Percentiles rank a stretch among this genome's conserved stretches.
phyloP scores from a whole-genome alignment of 495 filamentous ascomycete genomes.

The Lichenothelia convexa region DNA sequence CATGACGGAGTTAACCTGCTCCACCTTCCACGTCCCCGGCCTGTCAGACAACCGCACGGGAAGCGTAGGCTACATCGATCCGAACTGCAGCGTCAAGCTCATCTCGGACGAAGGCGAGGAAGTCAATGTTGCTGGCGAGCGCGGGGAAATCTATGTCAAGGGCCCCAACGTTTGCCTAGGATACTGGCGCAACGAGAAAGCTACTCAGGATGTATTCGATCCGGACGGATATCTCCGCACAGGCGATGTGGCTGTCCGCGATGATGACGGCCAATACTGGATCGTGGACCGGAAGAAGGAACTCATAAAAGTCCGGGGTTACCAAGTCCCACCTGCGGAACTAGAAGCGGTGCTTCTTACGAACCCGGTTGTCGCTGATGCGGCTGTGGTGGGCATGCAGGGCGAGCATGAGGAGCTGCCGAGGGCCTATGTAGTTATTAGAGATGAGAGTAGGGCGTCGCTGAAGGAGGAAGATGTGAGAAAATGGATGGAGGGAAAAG shows the following conservation, averaged over 20 bases:
- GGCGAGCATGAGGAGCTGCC: conserved; percentile 22
- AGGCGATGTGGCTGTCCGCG: conserved; percentile 20
- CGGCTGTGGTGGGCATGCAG: conserved; percentile 23
- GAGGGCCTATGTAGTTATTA: conserved; percentile 18
- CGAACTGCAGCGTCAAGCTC: conserved; percentile 19
- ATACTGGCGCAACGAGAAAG: conserved; percentile 22
- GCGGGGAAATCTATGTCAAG: conserved; percentile 21
- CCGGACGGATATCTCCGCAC: conserved; percentile 21
- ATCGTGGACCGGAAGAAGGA: conserved; percentile 27
- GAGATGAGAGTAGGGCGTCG: conserved; percentile 10
- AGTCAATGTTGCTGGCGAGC: conserved; percentile 16
- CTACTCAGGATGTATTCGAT: conserved; percentile 20
- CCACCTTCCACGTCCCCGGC: conserved; percentile 19
- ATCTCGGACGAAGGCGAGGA: conserved; percentile 20
- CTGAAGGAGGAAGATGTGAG: conserved; percentile 14
- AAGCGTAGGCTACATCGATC: conserved; percentile 20
- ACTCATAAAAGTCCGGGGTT: conserved; percentile 27
- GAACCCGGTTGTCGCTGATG: conserved; percentile 25
- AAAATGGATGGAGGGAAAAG: conserved; percentile 15
- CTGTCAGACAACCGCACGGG: conserved; percentile 17
- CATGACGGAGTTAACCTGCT: conserved; percentile 24
- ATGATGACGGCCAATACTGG: conserved; percentile 20
- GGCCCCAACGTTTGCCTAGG: conserved; percentile 24
- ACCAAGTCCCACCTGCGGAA: conserved; percentile 31
- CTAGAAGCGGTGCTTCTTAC: conserved; percentile 28